Base-by-base conservation (phyloP, 1,284 basidiomycete genomes). In the Coniophora puteana region DNA sequence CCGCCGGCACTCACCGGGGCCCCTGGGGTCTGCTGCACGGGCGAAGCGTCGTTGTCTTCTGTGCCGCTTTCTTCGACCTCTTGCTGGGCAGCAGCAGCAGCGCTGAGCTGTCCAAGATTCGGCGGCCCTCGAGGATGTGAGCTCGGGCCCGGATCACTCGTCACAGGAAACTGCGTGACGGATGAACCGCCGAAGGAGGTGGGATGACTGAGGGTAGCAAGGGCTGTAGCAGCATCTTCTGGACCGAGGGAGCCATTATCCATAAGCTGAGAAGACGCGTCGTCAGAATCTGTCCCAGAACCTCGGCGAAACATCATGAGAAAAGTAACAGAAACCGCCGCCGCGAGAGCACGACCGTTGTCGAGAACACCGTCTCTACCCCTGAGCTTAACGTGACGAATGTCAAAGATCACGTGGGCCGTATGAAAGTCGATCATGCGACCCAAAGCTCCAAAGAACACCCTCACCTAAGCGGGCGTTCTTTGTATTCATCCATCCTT, bases 101-200 rank as follows among this genome's bases (percentile, higher is more conserved):
- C 71, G 21, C 71, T 69, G 40, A 82, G 63, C 45, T 83, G 78
- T 18, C 75, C 76, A 1, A 83, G 65, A 46, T 78, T 77, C 5
- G 81, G 82, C 2, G 83, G 81, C 0, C 81, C 82, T 8, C 79
- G 73, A 1, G 83, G 82, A 52, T 87, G 83, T 0, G 81, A 80
- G 1, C 81, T 84, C n/a, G 82, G 81, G 3, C 83, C 82, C 5
- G 81, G 78, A 40, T 86, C 83, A 46, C 69, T 72, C 37, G 73
- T 69, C 22, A 58, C 47, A 25, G 59, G 46, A 41, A 57, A 14
- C 51, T 52, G 29, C 44, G 54, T 1, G 41, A 45, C n/a, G 49
- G 46, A 8, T 55, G 38, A 34, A 45, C 44, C 4, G 33, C 14
- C 13, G 45, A 4, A 29, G 49, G 47, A 3, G 41, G 29, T 2